Evolutionary conservation across 2,329 filamentous ascomycete species (phyloP), one percentile per base, ranked within the genome.

Genomic region (Ophiostoma sp.): DNA sequence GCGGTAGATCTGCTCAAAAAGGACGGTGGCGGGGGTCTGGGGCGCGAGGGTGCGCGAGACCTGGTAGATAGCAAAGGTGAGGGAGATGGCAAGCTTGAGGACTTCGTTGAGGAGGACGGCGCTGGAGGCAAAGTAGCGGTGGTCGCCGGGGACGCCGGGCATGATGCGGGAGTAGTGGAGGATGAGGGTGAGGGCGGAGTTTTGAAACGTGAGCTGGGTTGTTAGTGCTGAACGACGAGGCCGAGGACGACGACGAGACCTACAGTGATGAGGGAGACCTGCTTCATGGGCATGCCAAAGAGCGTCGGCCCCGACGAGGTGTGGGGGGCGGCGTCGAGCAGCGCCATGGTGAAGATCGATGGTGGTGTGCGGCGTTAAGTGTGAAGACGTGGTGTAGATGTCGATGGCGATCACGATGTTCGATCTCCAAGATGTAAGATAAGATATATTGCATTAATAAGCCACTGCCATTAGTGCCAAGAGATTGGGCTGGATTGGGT

Each of bases 131-230:
- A 95, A 92, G 79, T 97, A 98, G 76, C 93, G 89, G 75, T 93
- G 91, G 73, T 92, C 91, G 76, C 89, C 88, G 9, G 85, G 83
- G 9, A 88, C 84, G n/a, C 66, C 68, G 18, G 93, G 90, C 93
- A 97, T 97, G 70, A 96, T 88, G 72, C 93, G 87, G 42, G 93
- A 97, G 78, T 98, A 97, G 80, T 97, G 94, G 84, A 97, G 90
- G 68, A 97, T 85, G 73, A 94, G 80, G 70, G 92, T 92, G 70
- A 93, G 82, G 40, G 87, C 89, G 7, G 90, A 92, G 76, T 93
- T 93, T 80, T 93, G 89, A 71, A 91, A 87, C 41, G 88, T 92
- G 75, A 94, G 84, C 91, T 93, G 75, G 58, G 70, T 3, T 42
- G 67, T 74, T 36, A 63, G 75, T 73, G 75, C 5, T 45, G 42